Conservation (phyloP, 805 yeast genomes). For the Debaryomyces hansenii region DNA sequence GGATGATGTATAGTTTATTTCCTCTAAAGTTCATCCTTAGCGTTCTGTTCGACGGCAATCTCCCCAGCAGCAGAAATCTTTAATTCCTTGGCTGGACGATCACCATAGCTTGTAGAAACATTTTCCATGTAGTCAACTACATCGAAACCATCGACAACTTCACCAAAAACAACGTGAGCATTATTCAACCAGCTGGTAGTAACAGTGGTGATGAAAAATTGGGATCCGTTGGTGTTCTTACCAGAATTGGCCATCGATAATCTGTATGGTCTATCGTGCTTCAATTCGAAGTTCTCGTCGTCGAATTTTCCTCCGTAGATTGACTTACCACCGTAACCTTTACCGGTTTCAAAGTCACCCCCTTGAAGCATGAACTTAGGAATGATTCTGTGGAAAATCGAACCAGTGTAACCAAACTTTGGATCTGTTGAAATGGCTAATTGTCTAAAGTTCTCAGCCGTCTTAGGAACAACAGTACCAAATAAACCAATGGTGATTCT, state of each 20-base stretch:
- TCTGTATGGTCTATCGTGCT: conserved; percentile 68
- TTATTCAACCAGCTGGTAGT: conserved; percentile 91
- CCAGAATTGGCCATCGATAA: conserved; percentile 84
- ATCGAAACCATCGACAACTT: conserved; percentile 86
- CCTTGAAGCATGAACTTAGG: conserved; percentile 81
- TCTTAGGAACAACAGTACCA: conserved; percentile 62
- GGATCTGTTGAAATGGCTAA: conserved; percentile 65
- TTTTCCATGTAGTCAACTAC: conserved; percentile 73
- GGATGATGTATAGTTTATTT: not conserved
- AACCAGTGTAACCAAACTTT: conserved; percentile 58
- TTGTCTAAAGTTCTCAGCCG: conserved; percentile 85
- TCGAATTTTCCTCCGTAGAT: conserved; percentile 71
- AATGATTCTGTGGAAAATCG: conserved; percentile 74
- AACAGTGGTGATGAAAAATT: conserved; percentile 92
- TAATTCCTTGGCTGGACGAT: conserved; percentile 68
- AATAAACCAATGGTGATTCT: conserved; percentile 84
- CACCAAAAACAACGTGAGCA: conserved; percentile 94
- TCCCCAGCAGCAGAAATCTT: conserved; percentile 74
- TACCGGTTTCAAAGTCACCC: conserved; percentile 75
- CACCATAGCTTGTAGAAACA: conserved; percentile 63
- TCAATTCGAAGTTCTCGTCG: conserved; percentile 75
- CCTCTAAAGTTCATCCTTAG: conserved; percentile 29
- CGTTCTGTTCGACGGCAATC: conserved; percentile 36
- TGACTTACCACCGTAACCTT: conserved; percentile 80
- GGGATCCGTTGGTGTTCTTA: conserved; percentile 82